Conservation (phyloP, 2,329 filamentous ascomycete species). For the Pyrenochaeta sp. region DNA sequence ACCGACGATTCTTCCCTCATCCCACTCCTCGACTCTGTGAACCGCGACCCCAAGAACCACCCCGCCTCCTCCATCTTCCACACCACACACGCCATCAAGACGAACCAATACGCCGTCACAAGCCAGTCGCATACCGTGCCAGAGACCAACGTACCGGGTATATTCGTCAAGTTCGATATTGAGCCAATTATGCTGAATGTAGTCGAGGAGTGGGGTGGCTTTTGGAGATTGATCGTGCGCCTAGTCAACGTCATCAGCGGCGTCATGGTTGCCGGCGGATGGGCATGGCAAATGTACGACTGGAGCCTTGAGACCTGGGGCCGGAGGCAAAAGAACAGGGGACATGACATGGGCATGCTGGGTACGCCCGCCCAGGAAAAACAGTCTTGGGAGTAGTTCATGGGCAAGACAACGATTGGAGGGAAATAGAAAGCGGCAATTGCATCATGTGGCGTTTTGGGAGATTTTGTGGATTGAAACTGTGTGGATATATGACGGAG, state of each 20-base stretch:
- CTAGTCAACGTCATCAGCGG: conserved; percentile 91
- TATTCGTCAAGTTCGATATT: conserved; percentile 99
- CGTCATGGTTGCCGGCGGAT: conserved; percentile 91
- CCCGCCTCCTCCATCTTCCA: conserved; percentile 47
- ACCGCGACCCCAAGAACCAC: conserved; percentile 43
- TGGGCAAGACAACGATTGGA: background rate
- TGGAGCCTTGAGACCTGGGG: conserved; percentile 69
- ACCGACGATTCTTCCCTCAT: conserved; percentile 60
- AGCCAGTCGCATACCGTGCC: conserved; percentile 78
- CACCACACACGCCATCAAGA: conserved; percentile 72
- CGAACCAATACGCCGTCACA: conserved; percentile 98
- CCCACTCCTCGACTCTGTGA: conserved; percentile 55
- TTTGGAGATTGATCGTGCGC: conserved; percentile 79
- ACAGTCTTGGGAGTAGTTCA: conserved; percentile 20
- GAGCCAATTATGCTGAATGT: conserved; percentile 91
- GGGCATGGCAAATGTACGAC: conserved; percentile 85
- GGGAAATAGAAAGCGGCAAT: background rate
- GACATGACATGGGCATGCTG: conserved; percentile 59
- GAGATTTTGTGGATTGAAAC: too few species aligned
- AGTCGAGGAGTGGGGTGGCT: conserved; percentile 78
- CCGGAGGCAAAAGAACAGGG: conserved; percentile 49
- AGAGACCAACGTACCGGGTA: conserved; percentile 79
- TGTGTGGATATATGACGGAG: too few species aligned
- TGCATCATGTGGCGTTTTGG: background rate
- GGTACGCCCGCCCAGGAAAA: conserved; percentile 33